Percentiles rank a stretch among this genome's conserved stretches.
Conservation (phyloP, 805 yeast species). For the Candida golubevii region DNA sequence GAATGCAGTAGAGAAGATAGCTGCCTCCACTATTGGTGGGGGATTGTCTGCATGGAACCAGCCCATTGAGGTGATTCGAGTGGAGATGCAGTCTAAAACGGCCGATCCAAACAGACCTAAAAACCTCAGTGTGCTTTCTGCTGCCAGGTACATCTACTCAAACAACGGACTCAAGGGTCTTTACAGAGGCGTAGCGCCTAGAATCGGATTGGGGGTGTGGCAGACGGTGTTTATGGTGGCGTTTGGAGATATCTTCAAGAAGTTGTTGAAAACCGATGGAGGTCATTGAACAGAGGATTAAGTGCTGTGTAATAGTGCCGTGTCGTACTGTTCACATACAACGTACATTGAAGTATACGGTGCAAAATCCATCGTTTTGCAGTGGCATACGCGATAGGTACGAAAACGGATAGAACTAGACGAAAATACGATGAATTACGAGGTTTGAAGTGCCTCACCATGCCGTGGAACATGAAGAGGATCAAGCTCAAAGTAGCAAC, state of each 20-base stretch:
- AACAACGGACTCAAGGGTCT: constrained; percentile 85
- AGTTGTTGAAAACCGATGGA: constrained; percentile 38
- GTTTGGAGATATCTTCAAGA: constrained; percentile 76
- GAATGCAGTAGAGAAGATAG: constrained; percentile 72
- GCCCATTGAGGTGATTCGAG: constrained; percentile 96
- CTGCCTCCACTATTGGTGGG: constrained; percentile 90
- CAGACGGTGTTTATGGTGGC: constrained; percentile 99
- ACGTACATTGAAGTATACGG: too few relatives aligned
- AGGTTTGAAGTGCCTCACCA: too few relatives aligned
- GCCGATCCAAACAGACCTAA: constrained; percentile 92
- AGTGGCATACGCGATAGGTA: too few relatives aligned
- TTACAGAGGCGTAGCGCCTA: constrained; percentile 94
- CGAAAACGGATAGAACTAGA: too few relatives aligned
- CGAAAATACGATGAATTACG: too few relatives aligned
- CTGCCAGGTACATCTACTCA: constrained; percentile 77
- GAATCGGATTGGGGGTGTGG: constrained; percentile 96
- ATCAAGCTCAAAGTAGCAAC: too few relatives aligned
- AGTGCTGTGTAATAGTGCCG: too few relatives aligned
- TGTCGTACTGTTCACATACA: too few relatives aligned
- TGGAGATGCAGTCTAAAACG: constrained; percentile 97
- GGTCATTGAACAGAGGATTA: constrained; percentile 10
- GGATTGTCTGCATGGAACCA: constrained; percentile 98
- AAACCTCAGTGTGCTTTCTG: constrained; percentile 71
- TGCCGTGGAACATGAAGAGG: too few relatives aligned
- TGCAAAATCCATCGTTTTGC: too few relatives aligned